A percentile compares a stretch with the other conserved stretches of the same genome.
Evolutionary conservation across 352 stramenopile genomes (phyloP).

Genomic region (Pythium myriotylum): DNA sequence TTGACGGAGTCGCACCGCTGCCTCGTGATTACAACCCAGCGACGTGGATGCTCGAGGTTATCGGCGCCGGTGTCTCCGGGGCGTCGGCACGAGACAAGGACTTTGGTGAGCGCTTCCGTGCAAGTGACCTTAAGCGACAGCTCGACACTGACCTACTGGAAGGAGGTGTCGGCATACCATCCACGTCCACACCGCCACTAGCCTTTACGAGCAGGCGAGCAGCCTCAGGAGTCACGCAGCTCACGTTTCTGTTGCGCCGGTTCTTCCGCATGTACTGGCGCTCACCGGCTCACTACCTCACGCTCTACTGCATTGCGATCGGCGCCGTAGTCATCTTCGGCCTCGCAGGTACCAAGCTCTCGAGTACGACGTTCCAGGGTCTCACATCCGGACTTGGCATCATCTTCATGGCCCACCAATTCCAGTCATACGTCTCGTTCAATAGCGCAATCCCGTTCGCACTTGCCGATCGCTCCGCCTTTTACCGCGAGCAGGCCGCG

Average conservation of each 20-base stretch:
- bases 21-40: slow-evolving; percentile 33
- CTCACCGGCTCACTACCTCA: slow-evolving; percentile 62
- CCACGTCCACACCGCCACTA: neutral
- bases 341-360: slow-evolving; percentile 37
- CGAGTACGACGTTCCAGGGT: slow-evolving; percentile 32
- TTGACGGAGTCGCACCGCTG: neutral
- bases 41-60: slow-evolving; percentile 46
- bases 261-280: slow-evolving; percentile 35
- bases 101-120: slow-evolving; percentile 15
- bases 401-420: slow-evolving; percentile 73
- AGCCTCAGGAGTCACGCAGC: slow-evolving; percentile 6
- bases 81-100: neutral
- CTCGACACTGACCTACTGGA: slow-evolving; percentile 17
- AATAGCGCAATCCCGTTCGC: slow-evolving; percentile 65
- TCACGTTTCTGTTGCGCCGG: slow-evolving; percentile 8
- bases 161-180: neutral
- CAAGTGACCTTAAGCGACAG: slow-evolving; percentile 2
- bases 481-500: slow-evolving; percentile 92
- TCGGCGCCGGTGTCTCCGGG: slow-evolving; percentile 46
- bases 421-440: slow-evolving; percentile 66
- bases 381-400: slow-evolving; percentile 49
- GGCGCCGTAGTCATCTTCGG: slow-evolving; percentile 66
- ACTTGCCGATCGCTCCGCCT: slow-evolving; percentile 78
- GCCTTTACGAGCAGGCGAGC: slow-evolving; percentile 22
- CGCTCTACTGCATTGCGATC: slow-evolving; percentile 47